These are phyloP conservation scores for Poa pratensis DNA, from an alignment of 176 grass and related monocot species.

Conservation along the genomic window DNA sequence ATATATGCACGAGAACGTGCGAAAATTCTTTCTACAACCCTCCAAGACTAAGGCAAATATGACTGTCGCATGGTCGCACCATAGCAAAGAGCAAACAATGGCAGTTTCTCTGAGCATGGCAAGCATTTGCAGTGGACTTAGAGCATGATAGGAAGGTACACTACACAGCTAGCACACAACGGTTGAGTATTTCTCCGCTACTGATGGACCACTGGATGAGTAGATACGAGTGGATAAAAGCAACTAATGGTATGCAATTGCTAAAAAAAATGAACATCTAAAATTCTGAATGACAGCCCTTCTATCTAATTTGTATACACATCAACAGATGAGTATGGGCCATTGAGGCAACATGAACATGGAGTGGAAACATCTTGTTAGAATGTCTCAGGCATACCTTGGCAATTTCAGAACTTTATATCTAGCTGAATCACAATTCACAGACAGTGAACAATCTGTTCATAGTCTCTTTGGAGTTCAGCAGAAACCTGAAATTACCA, in stretches of 20 bases:
- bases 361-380: no score
- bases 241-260: neutral
- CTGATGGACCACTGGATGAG: neutral
- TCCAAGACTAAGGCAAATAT: neutral
- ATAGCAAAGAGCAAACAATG: neutral
- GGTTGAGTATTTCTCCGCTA: neutral
- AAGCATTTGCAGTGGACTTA: neutral
- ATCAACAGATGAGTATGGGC: no score
- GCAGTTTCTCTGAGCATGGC: neutral
- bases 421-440: conserved; percentile 38
- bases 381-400: no score
- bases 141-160: neutral
- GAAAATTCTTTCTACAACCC: neutral
- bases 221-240: neutral
- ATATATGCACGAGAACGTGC: neutral
- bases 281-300: no score
- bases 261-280: neutral
- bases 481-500: conserved; percentile 46
- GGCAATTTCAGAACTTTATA: neutral
- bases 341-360: no score
- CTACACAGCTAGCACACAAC: neutral
- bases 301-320: no score
- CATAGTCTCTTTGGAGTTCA: conserved; percentile 45
- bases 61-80: neutral
- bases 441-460: conserved; percentile 25